Conservation (phyloP, 805 yeast species). For the Torulaspora maleeae region DNA sequence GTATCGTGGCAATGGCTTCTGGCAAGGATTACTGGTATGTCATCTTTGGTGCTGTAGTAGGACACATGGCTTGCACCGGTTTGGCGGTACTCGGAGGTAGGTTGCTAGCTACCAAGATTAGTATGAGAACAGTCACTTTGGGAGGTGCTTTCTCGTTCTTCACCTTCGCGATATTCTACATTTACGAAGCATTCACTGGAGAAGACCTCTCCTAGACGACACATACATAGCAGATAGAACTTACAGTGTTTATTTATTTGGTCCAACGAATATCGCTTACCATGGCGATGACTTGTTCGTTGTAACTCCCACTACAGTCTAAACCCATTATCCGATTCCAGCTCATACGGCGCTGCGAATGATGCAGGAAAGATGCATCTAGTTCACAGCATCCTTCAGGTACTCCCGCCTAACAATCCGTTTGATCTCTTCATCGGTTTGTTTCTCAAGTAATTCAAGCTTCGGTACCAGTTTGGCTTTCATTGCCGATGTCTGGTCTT, state of each 20-base stretch:
- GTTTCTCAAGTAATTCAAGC: constrained; percentile 37
- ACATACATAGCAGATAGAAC: neutral
- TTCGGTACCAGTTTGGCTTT: constrained; percentile 39
- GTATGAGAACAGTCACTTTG: constrained; percentile 86
- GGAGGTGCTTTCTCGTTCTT: constrained; percentile 89
- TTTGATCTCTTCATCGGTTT: constrained; percentile 43
- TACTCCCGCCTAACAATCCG: constrained; percentile 38
- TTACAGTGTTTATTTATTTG: neutral
- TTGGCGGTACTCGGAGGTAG: constrained; percentile 95
- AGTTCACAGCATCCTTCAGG: constrained; percentile 10
- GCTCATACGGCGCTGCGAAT: no score
- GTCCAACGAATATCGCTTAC: no score
- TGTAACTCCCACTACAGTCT: no score
- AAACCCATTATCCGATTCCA: no score
- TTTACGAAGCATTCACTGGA: constrained; percentile 54
- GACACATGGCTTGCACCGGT: constrained; percentile 83
- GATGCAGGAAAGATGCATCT: no score
- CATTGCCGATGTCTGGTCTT: constrained; percentile 29
- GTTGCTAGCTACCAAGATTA: constrained; percentile 78
- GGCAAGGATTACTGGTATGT: constrained; percentile 89
- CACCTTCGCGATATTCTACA: constrained; percentile 73
- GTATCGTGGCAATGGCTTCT: constrained; percentile 98
- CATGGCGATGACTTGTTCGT: no score
- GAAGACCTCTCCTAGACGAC: neutral
- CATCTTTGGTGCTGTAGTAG: constrained; percentile 81